These are phyloP conservation scores for Cymbopogon citratus DNA, from an alignment of 176 grass and related monocot species.

Conservation along the genomic window DNA sequence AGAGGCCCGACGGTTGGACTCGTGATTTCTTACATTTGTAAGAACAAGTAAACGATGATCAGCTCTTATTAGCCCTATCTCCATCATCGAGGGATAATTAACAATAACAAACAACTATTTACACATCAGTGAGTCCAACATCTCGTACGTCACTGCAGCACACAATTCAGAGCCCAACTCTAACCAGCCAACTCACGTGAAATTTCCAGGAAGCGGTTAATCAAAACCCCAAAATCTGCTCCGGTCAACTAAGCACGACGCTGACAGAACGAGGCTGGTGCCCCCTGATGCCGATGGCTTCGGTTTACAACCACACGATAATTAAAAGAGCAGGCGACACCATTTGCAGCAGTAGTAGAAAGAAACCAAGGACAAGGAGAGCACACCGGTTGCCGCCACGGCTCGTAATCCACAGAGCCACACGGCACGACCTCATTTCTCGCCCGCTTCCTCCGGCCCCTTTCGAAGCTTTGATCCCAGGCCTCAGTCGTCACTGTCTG, in stretches of 20 bases:
- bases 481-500: background rate
- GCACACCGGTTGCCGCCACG: too few relatives aligned
- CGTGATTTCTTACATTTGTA: background rate
- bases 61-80: background rate
- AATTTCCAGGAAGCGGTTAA: slow-evolving; percentile 4
- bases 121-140: too few relatives aligned
- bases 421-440: background rate
- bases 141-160: background rate
- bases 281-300: background rate
- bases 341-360: too few relatives aligned
- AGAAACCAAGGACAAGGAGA: too few relatives aligned
- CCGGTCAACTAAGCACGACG: background rate
- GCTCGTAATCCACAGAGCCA: too few relatives aligned
- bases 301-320: too few relatives aligned
- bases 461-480: background rate
- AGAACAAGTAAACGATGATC: background rate
- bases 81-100: background rate
- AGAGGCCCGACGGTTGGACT: too few relatives aligned
- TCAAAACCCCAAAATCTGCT: background rate
- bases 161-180: background rate
- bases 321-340: too few relatives aligned
- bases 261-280: background rate
- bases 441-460: background rate
- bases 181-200: background rate
- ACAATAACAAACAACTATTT: background rate